These are phyloP conservation scores for Moesziomyces parantarcticus DNA, from an alignment of 1,284 basidiomycete genomes.

Conservation along the genomic window DNA sequence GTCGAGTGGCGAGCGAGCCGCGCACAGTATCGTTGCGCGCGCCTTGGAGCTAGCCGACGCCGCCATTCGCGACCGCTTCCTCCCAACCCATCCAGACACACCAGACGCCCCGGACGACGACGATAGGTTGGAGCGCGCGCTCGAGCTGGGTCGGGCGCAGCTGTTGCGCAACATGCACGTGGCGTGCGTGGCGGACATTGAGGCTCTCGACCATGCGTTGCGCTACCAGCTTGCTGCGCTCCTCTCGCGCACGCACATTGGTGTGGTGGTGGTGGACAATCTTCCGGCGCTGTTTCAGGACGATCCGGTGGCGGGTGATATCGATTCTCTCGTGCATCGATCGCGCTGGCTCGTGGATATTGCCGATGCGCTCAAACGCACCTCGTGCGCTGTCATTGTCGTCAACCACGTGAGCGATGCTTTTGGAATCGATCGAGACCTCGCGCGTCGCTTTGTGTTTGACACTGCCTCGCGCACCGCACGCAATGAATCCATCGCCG, in stretches of 20 bases:
- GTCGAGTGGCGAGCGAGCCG: constrained; percentile 33
- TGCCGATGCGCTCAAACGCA: constrained; percentile 38
- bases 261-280: constrained; percentile 52
- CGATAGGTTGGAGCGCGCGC: constrained; percentile 9
- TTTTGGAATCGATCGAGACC: constrained; percentile 44
- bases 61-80: constrained; percentile 16
- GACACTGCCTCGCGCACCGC: constrained; percentile 16
- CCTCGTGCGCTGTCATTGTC: constrained; percentile 27
- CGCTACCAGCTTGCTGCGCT: constrained; percentile 55
- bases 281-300: constrained; percentile 57
- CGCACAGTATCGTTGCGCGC: constrained; percentile 27
- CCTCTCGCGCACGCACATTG: constrained; percentile 18
- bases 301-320: constrained; percentile 31
- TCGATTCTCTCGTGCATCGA: constrained; percentile 32
- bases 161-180: constrained; percentile 35
- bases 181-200: constrained; percentile 37
- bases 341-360: constrained; percentile 42
- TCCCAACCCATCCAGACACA: no score
- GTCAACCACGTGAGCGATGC: constrained; percentile 60
- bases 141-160: constrained; percentile 20
- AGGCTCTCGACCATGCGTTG: constrained; percentile 51
- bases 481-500: background rate
- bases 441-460: constrained; percentile 35
- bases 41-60: constrained; percentile 18
- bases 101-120: constrained; percentile 1